Percentiles rank a stretch among this genome's conserved stretches.
Evolutionary conservation across 2,329 filamentous ascomycete species (phyloP).

Genomic region (Lecanicillium sp.): DNA sequence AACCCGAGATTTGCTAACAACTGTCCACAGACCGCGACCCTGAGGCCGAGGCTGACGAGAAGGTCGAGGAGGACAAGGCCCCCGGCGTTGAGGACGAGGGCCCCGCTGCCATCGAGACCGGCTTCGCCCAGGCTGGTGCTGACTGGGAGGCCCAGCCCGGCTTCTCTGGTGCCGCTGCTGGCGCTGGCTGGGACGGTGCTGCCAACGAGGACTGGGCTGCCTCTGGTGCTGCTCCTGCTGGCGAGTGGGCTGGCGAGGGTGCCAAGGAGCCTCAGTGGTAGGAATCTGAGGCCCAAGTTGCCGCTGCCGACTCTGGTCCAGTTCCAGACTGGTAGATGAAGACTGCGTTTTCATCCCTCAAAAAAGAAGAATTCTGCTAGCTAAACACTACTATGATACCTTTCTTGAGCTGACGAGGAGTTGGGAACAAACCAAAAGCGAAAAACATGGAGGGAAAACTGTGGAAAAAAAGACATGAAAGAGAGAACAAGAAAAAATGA

Average conservation of each 20-base stretch:
- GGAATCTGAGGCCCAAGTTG: constrained; percentile 16
- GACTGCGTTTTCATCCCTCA: constrained; percentile 5
- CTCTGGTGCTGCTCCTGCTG: constrained; percentile 56
- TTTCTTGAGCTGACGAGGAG: no score
- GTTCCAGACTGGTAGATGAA: constrained; percentile 6
- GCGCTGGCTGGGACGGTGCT: constrained; percentile 48
- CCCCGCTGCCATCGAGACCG: constrained; percentile 66
- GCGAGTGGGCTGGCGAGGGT: constrained; percentile 60
- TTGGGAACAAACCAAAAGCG: not conserved
- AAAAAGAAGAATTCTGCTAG: constrained; percentile 2
- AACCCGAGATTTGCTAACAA: no score
- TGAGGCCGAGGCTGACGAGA: constrained; percentile 99
- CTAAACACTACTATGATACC: no score
- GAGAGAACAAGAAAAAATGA: constrained; percentile 5
- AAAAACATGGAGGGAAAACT: not conserved
- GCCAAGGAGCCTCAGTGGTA: constrained; percentile 51
- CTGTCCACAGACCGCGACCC: constrained; percentile 73
- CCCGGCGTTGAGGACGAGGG: constrained; percentile 79
- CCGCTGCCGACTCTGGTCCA: not conserved
- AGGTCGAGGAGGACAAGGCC: constrained; percentile 87
- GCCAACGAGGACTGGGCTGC: constrained; percentile 57
- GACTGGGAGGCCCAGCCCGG: constrained; percentile 84
- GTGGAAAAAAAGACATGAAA: not conserved
- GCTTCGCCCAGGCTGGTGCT: constrained; percentile 56
- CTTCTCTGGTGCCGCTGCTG: constrained; percentile 52